These are phyloP conservation scores for Ulota crispa DNA, from an alignment of 225 moss, liverwort and hornwort species.

Conservation along the genomic window DNA sequence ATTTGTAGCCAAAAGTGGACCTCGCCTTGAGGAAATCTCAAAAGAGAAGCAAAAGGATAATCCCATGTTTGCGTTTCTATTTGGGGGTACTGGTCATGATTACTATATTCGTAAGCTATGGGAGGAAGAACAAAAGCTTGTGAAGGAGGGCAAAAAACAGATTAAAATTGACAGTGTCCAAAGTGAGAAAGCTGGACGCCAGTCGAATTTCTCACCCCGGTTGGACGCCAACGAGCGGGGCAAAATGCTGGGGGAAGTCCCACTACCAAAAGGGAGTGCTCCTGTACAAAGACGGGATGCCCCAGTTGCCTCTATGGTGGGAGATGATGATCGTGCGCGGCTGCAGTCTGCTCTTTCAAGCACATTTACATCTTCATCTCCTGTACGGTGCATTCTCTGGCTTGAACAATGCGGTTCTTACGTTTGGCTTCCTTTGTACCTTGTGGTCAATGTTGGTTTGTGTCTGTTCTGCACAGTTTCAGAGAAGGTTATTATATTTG, in stretches of 20 bases:
- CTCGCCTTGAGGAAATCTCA: slow-evolving; percentile 79
- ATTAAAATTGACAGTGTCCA: slow-evolving; percentile 41
- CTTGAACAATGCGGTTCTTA: neutral
- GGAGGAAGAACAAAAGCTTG: slow-evolving; percentile 80
- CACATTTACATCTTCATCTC: slow-evolving; percentile 55
- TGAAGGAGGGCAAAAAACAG: slow-evolving; percentile 63
- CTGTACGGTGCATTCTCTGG: slow-evolving; percentile 39
- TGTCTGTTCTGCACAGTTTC: neutral
- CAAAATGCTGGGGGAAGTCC: slow-evolving; percentile 74
- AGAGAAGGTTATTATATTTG: slow-evolving; percentile 5
- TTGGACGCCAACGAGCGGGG: slow-evolving; percentile 51
- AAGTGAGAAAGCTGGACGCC: slow-evolving; percentile 40
- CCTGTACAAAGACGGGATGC: slow-evolving; percentile 39
- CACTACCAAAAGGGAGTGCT: slow-evolving; percentile 46
- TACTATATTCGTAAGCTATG: slow-evolving; percentile 75
- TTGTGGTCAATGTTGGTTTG: neutral
- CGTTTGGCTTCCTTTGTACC: slow-evolving; percentile 10
- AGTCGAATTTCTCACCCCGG: slow-evolving; percentile 37
- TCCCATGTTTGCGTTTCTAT: slow-evolving; percentile 79
- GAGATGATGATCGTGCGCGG: slow-evolving; percentile 56
- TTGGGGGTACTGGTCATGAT: slow-evolving; percentile 73
- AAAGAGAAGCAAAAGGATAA: slow-evolving; percentile 79
- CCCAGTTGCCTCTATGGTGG: slow-evolving; percentile 51
- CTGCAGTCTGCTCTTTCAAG: slow-evolving; percentile 67
- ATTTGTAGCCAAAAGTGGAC: slow-evolving; percentile 89